Conservation (phyloP, 768 basidiomycete species). For the Lentinula edodes region DNA sequence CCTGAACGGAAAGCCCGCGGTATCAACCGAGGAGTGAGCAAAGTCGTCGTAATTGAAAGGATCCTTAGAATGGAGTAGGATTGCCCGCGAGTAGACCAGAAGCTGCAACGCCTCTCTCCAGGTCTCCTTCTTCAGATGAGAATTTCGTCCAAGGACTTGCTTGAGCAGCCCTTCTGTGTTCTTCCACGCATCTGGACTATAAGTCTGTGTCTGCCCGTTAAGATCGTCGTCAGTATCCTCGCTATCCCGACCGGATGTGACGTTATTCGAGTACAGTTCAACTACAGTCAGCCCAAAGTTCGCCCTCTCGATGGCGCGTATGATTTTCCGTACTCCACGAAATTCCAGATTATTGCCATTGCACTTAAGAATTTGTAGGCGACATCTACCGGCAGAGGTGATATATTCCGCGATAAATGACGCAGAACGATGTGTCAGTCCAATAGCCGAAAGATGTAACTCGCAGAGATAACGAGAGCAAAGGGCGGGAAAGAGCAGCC, state of each 20-base stretch:
- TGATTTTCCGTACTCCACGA: conserved; percentile 36
- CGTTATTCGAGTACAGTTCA: conserved; percentile 43
- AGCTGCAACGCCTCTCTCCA: conserved; percentile 44
- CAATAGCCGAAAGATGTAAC: conserved; percentile 49
- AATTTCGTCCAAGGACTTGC: conserved; percentile 37
- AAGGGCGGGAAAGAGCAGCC: conserved; percentile 44
- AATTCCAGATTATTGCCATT: conserved; percentile 52
- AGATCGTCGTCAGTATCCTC: conserved; percentile 30
- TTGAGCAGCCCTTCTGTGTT: conserved; percentile 26
- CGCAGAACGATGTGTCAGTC: conserved; percentile 35
- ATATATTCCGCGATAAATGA: conserved; percentile 44
- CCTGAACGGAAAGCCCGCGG: conserved; percentile 1
- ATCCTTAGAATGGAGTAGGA: conserved; percentile 35
- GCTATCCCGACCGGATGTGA: conserved; percentile 38
- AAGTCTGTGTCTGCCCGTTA: conserved; percentile 11
- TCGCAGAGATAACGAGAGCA: conserved; percentile 43
- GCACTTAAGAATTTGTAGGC: conserved; percentile 42
- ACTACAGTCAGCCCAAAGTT: conserved; percentile 46
- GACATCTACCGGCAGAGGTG: conserved; percentile 39
- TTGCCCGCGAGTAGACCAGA: conserved; percentile 41
- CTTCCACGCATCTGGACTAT: conserved; percentile 27
- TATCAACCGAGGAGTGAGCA: conserved; percentile 26
- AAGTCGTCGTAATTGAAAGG: background rate
- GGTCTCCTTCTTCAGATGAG: conserved; percentile 28
- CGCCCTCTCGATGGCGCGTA: conserved; percentile 34